A percentile compares a stretch with the other conserved stretches of the same genome.
Conservation (phyloP, 225 moss, liverwort and hornwort species). For the Lunularia cruciata region DNA sequence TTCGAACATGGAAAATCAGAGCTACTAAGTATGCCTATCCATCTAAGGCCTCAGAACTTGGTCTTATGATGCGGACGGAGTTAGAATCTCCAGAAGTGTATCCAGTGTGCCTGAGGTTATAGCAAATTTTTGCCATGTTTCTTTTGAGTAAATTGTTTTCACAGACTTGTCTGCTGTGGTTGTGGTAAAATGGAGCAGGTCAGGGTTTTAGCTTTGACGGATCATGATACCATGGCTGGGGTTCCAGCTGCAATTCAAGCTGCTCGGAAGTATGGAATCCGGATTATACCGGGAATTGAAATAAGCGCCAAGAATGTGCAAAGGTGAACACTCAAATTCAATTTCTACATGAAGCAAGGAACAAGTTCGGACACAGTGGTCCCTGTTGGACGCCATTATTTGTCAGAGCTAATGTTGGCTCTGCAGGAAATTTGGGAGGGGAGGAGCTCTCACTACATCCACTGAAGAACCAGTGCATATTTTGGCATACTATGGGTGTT, state of each 20-base stretch:
- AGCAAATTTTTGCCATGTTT: background rate
- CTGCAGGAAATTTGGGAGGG: slow-evolving; percentile 58
- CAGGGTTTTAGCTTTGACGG: slow-evolving; percentile 79
- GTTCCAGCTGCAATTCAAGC: slow-evolving; percentile 66
- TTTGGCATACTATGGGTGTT: slow-evolving; percentile 86
- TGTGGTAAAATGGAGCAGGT: slow-evolving; percentile 49
- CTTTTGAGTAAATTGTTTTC: background rate
- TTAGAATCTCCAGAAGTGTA: background rate
- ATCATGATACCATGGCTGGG: slow-evolving; percentile 96
- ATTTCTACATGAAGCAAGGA: background rate
- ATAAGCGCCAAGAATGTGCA: slow-evolving; percentile 84
- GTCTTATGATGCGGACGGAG: background rate
- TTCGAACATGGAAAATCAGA: too few relatives aligned
- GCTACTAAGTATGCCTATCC: too few relatives aligned
- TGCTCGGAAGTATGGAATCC: slow-evolving; percentile 67
- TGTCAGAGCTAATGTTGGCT: background rate
- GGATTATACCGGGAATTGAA: slow-evolving; percentile 88
- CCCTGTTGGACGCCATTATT: too few relatives aligned
- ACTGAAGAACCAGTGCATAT: slow-evolving; percentile 86
- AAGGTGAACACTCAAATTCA: slow-evolving; percentile 43
- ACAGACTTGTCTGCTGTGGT: background rate
- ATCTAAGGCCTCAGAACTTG: too few relatives aligned
- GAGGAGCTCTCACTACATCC: slow-evolving; percentile 22
- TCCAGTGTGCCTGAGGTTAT: background rate
- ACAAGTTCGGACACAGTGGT: background rate